A percentile compares a stretch with the other conserved stretches of the same genome.
phyloP scores from a whole-genome alignment of 352 stramenopile genomes.

The Phytophthora vignae region DNA sequence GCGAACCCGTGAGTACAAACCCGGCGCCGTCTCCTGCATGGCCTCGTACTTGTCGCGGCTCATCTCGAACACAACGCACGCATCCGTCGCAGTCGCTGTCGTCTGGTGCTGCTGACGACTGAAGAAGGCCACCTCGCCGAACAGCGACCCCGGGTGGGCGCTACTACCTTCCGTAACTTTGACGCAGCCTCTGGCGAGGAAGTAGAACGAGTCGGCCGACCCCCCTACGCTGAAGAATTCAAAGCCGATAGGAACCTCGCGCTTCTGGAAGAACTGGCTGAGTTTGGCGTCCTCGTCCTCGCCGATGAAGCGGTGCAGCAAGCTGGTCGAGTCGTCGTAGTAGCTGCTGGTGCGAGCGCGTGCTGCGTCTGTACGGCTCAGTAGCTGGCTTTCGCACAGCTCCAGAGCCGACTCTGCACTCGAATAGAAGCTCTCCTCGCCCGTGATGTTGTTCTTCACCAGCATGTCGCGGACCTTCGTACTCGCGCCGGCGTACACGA shows the following conservation, averaged over 20 bases:
- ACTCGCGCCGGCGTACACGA: conserved; percentile 67
- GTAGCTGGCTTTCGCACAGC: conserved; percentile 69
- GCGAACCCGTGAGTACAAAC: conserved; percentile 65
- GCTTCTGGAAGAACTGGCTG: conserved; percentile 53
- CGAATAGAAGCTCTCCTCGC: conserved; percentile 54
- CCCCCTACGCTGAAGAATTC: conserved; percentile 69
- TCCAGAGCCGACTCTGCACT: conserved; percentile 74
- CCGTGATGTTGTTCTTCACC: conserved; percentile 67
- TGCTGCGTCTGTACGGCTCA: conserved; percentile 17
- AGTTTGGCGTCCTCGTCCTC: conserved; percentile 52
- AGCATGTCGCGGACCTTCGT: conserved; percentile 49
- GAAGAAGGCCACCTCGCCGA: conserved; percentile 86
- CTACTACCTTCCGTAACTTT: conserved; percentile 47
- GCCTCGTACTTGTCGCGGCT: conserved; percentile 59
- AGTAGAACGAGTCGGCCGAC: conserved; percentile 62
- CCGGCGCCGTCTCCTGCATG: conserved; percentile 51
- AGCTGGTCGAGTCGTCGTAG: conserved; percentile 44
- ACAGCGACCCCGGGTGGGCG: conserved; percentile 57
- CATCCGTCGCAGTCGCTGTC: conserved; percentile 43
- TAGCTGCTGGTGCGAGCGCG: conserved; percentile 11
- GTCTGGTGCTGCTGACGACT: conserved; percentile 60
- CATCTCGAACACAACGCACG: conserved; percentile 70
- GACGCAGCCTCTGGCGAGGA: conserved; percentile 65
- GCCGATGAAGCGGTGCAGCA: conserved; percentile 72
- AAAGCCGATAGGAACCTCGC: conserved; percentile 51